Evolutionary conservation across 179 eudicot genomes (phyloP).

Genomic region (Vitellaria paradoxa): DNA sequence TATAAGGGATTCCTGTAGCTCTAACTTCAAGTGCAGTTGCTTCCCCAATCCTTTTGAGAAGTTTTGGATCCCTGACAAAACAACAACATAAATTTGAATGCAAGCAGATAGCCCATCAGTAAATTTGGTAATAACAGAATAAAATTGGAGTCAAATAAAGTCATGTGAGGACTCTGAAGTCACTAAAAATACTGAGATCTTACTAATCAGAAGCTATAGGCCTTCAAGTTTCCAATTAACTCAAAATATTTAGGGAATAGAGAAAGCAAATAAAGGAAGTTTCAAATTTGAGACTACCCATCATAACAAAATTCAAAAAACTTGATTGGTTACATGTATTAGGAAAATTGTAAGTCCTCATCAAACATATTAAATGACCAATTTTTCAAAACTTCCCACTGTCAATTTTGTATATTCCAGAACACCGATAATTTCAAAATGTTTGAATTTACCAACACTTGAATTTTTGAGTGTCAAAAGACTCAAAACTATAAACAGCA

Average conservation of each 20-base stretch:
- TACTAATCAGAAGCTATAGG: neutral
- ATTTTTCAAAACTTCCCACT: neutral
- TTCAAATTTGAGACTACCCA: neutral
- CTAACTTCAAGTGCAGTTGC: slow-evolving; percentile 84
- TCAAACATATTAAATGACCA: neutral
- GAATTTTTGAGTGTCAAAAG: neutral
- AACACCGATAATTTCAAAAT: neutral
- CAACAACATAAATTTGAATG: neutral
- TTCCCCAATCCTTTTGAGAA: slow-evolving; percentile 66
- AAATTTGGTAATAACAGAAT: neutral
- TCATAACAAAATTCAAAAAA: neutral
- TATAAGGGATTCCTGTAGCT: slow-evolving; percentile 79
- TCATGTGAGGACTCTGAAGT: neutral
- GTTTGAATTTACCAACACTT: neutral
- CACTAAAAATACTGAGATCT: neutral
- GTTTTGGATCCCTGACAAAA: slow-evolving; percentile 54
- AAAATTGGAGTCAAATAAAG: neutral
- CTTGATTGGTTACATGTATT: too few species aligned
- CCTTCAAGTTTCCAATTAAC: neutral
- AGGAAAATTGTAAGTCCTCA: neutral
- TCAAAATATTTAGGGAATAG: too few species aligned
- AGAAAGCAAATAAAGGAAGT: too few species aligned
- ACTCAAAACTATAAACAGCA: neutral
- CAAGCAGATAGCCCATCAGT: neutral
- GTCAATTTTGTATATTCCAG: neutral